phyloP scores from a whole-genome alignment of 2,329 filamentous ascomycete species.

The Ceratocystis lukuohia region DNA sequence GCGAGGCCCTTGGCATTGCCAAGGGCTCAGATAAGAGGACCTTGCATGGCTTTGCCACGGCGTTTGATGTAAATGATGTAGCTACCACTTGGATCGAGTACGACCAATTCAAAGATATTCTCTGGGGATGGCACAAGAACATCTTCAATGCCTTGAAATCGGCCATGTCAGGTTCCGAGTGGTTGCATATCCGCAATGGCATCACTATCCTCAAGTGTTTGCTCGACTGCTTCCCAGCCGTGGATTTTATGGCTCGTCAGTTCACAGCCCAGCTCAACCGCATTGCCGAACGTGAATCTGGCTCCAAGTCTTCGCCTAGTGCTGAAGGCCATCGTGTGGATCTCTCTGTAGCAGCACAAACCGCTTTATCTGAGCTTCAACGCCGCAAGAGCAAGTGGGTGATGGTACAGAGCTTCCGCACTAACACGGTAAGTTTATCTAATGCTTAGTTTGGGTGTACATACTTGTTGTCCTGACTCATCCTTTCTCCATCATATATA shows the following conservation, averaged over 20 bases:
- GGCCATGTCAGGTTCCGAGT: slow-evolving; percentile 72
- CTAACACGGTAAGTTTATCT: slow-evolving; percentile 40
- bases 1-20: slow-evolving; percentile 49
- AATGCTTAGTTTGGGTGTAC: not conserved
- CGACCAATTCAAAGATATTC: slow-evolving; percentile 69
- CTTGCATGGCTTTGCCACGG: slow-evolving; percentile 66
- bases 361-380: slow-evolving; percentile 56
- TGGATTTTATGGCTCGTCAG: slow-evolving; percentile 72
- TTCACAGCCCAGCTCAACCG: slow-evolving; percentile 50
- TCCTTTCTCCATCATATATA: not conserved
- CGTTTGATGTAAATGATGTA: slow-evolving; percentile 46
- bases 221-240: slow-evolving; percentile 68
- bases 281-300: slow-evolving; percentile 49
- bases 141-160: slow-evolving; percentile 66
- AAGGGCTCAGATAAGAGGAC: slow-evolving; percentile 35
- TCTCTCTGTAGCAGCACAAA: slow-evolving; percentile 59
- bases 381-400: slow-evolving; percentile 56
- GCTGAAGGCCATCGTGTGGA: slow-evolving; percentile 51
- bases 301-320: slow-evolving; percentile 34
- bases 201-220: slow-evolving; percentile 78
- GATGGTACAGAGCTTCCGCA: slow-evolving; percentile 58
- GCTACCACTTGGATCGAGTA: slow-evolving; percentile 63
- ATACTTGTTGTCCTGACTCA: slow-evolving; percentile 20
- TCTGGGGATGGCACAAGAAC: slow-evolving; percentile 83
- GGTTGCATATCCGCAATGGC: slow-evolving; percentile 95